Evolutionary conservation across 106 monocot genomes (phyloP).

Genomic region (Acorus gramineus): DNA sequence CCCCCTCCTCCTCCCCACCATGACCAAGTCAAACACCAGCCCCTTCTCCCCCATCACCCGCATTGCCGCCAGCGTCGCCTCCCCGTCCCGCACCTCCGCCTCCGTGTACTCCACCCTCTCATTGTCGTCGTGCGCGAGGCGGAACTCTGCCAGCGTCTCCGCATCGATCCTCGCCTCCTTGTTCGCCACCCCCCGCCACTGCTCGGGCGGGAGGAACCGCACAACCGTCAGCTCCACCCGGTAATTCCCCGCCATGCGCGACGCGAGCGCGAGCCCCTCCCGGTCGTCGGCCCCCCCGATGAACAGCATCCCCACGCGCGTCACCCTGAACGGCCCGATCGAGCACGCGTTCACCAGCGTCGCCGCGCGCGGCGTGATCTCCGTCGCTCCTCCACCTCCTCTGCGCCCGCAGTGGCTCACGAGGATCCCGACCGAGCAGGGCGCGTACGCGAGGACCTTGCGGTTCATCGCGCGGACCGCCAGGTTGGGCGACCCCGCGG

Average conservation of each 20-base stretch:
- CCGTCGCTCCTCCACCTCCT: background rate
- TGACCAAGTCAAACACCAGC: slow-evolving; percentile 8
- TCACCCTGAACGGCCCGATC: background rate
- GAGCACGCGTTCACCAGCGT: background rate
- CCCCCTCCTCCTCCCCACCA: slow-evolving; percentile 23
- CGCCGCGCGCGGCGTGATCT: too few relatives aligned
- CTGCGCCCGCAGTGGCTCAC: slow-evolving; percentile 10
- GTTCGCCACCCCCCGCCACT: background rate
- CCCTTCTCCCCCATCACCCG: background rate
- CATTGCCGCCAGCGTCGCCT: slow-evolving; percentile 17
- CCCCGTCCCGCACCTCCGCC: slow-evolving; percentile 11
- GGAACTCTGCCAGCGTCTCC: background rate
- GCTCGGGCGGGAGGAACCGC: slow-evolving; percentile 3
- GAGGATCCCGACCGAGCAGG: slow-evolving; percentile 45
- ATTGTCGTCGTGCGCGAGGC: slow-evolving; percentile 11
- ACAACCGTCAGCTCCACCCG: slow-evolving; percentile 14
- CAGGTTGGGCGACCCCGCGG: background rate
- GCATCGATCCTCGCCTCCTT: slow-evolving; percentile 18
- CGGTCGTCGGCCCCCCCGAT: slow-evolving; percentile 51
- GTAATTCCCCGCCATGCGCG: slow-evolving; percentile 18
- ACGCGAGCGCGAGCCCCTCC: slow-evolving; percentile 25
- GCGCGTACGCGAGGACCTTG: slow-evolving; percentile 18
- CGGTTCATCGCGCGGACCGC: slow-evolving; percentile 9
- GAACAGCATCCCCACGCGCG: slow-evolving; percentile 26
- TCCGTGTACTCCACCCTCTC: slow-evolving; percentile 7